These are phyloP conservation scores for Rhypophila decipiens DNA, from an alignment of 495 filamentous ascomycete species.

Conservation along the genomic window DNA sequence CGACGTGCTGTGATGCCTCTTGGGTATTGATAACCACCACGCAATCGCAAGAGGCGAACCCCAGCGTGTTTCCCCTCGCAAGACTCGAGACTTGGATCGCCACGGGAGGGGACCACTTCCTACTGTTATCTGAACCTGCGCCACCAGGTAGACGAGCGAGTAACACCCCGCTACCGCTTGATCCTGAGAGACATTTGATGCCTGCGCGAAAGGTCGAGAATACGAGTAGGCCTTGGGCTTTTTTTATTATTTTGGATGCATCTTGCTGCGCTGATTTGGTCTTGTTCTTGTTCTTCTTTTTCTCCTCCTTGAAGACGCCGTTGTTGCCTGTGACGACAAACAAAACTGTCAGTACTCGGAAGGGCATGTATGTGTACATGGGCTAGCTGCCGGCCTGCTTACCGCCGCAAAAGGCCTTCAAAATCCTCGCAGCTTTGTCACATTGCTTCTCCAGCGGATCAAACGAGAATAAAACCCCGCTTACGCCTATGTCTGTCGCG, in stretches of 20 bases:
- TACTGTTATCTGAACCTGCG: too few relatives aligned
- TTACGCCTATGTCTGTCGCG: too few relatives aligned
- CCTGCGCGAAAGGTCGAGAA: slow-evolving; percentile 81
- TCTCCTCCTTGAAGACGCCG: too few relatives aligned
- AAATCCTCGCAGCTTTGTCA: slow-evolving; percentile 78
- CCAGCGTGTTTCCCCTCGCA: slow-evolving; percentile 69
- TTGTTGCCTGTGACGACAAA: too few relatives aligned
- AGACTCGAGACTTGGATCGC: slow-evolving; percentile 72
- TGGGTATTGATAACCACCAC: slow-evolving; percentile 75
- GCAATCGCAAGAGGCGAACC: slow-evolving; percentile 80
- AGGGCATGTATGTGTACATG: background rate
- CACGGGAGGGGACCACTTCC: slow-evolving; percentile 70
- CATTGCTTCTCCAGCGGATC: slow-evolving; percentile 74
- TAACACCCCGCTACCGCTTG: slow-evolving; percentile 68
- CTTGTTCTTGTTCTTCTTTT: background rate
- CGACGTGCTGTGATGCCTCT: too few relatives aligned
- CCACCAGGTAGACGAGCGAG: slow-evolving; percentile 64
- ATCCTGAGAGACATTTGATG: slow-evolving; percentile 70
- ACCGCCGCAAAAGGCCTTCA: slow-evolving; percentile 78
- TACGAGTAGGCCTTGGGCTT: slow-evolving; percentile 71
- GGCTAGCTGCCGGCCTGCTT: slow-evolving; percentile 6
- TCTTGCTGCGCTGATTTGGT: slow-evolving; percentile 15
- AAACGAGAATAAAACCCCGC: slow-evolving; percentile 76
- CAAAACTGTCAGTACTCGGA: background rate
- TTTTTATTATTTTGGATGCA: slow-evolving; percentile 59